Percentiles rank a stretch among this genome's conserved stretches.
phyloP scores from a whole-genome alignment of 2,329 filamentous ascomycete species.

The Fusarium coicis region DNA sequence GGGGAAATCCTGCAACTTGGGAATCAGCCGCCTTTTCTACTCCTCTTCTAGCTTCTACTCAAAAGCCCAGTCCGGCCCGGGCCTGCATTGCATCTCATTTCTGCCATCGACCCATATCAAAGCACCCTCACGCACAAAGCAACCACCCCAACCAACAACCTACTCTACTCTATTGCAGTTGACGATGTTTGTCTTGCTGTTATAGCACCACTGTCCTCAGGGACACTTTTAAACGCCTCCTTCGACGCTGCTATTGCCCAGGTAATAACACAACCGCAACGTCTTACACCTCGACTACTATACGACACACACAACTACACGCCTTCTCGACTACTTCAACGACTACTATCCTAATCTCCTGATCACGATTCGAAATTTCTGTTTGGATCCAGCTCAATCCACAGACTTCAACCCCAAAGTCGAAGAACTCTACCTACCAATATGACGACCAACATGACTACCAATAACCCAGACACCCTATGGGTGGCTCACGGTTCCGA shows the following conservation, averaged over 20 bases:
- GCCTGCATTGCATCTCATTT: constrained; percentile 38
- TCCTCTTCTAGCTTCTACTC: constrained; percentile 39
- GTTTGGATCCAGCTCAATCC: constrained; percentile 25
- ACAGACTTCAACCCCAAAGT: constrained; percentile 25
- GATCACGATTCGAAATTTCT: constrained; percentile 11
- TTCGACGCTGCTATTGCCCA: constrained; percentile 23
- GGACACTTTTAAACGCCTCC: constrained; percentile 45
- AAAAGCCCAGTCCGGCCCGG: constrained; percentile 43
- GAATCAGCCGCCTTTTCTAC: constrained; percentile 38
- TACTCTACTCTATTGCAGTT: constrained; percentile 34
- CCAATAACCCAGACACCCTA: constrained; percentile 43
- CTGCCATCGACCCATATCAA: constrained; percentile 37
- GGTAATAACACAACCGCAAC: constrained; percentile 21
- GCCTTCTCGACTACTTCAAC: not conserved
- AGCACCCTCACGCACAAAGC: not conserved
- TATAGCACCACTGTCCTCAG: constrained; percentile 54
- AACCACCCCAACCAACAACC: constrained; percentile 4
- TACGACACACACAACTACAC: constrained; percentile 31
- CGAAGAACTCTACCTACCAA: constrained; percentile 50
- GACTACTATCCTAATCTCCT: constrained; percentile 6
- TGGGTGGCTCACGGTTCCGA: constrained; percentile 58
- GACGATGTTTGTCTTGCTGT: constrained; percentile 49
- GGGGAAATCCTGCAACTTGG: constrained; percentile 37
- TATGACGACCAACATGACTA: constrained; percentile 49
- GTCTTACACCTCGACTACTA: constrained; percentile 39